Base-by-base conservation (phyloP, 768 basidiomycete species). In the Mrakia frigida region DNA sequence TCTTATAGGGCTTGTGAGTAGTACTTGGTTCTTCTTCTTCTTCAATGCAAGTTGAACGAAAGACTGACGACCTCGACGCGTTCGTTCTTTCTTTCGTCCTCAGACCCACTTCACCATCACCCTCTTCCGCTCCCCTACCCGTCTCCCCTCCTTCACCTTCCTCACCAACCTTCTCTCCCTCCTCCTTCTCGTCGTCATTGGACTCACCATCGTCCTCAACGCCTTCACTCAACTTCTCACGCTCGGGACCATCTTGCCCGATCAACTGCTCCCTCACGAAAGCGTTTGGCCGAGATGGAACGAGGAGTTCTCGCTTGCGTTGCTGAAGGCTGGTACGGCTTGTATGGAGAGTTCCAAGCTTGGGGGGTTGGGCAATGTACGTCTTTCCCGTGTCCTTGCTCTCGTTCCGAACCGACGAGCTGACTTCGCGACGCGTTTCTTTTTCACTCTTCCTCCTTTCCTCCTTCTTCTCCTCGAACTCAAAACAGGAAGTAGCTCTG, bases 61-160 rank as follows among this genome's bases (percentile, higher is more conserved):
- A n/a, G 52, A 56, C 25, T 70, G 18, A 18, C 33, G 18, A 13
- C 68, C 2, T 28, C 39, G 39, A 70, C 68, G 43, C 37, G 68
- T 41, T 43, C 25, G n/a, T n/a, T n/a, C 68, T 35, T 5, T 21
- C 46, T 50, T 18, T 50, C 46, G 3, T 3, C 13, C n/a, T n/a
- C 46, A 52, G 56, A 33, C 23, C 31, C 35, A 63, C n/a, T 65
- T 74, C 50, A 53, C 74, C 28, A 28, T 16, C 43, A 76, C 70
- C 25, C 70, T 76, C 33, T 25, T 63, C 7, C 33, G n/a, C 59
- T 53, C 31, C 41, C 75, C 70, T 2, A 18, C 67, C n/a, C 41
- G 60, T 13, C 59, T 76, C 1, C 75, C 75, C 21, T 70, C 67
- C 41, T 76, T 76, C 70, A 71, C 67, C 43, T 76, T 76, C 53